Evolutionary conservation across 176 grass and related monocot genomes (phyloP), one percentile per base, ranked within the genome.

Genomic region (Saccharum officinarum): DNA sequence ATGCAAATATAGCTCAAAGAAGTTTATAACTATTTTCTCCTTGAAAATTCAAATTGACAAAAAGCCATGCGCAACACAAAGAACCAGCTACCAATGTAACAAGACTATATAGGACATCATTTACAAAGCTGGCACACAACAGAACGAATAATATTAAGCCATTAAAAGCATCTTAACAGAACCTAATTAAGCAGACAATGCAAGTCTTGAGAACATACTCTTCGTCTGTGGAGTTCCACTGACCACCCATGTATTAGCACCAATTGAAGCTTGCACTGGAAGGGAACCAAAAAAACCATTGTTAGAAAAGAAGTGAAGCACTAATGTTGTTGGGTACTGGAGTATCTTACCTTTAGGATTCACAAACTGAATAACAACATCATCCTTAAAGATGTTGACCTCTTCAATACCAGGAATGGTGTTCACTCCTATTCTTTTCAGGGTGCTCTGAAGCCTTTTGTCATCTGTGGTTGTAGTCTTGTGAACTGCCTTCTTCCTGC

Each of bases 321-420:
- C 50, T 69, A 70, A 61, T 69, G 14, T 0, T 76, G 40, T 11
- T 42, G 15, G 61, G 25, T 25, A 46, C 17, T 80, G 80, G 18
- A n/a, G 15, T 10, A 60, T 78, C 41, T 77, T 74, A 99, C 97
- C 97, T 96, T 98, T 99, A 28, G 97, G 97, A 86, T 99, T 99
- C 66, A 87, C 62, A 87, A 99, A 99, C 87, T 98, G 93, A 81
- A 96, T 96, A 65, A 96, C 97, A 69, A 94, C 88, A 82, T 99
- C 97, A 84, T 99, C 97, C 89, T 96, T 99, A 49, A 99, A 99
- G 77, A 99, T 99, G 86, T 99, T 99, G 50, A 99, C 97, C 86
- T 99, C 97, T 89, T 99, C 97, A 73, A 99, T 99, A 73, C 89
- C 97, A 84, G 92, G 93, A 31, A 99, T 99, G 66, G 81, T 78